Evolutionary conservation across 1,139 yeast species (phyloP).

Genomic region (Yamadazyma dendronema): DNA sequence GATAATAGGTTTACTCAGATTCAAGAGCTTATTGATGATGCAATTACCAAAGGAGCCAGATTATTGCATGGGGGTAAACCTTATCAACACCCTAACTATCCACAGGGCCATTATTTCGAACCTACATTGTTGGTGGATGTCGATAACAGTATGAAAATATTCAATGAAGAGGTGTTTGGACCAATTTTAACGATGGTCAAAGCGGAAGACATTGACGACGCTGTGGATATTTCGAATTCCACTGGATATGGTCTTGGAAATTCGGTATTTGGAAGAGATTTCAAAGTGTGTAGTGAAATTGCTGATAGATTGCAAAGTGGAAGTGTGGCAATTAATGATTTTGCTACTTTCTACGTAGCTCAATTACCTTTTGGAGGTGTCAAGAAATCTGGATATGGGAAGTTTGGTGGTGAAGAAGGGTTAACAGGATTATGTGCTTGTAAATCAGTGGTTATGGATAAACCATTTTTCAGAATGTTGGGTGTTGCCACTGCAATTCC

Average conservation of each 20-base stretch:
- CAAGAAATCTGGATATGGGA: slow-evolving; percentile 91
- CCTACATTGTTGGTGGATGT: slow-evolving; percentile 88
- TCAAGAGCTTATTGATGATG: slow-evolving; percentile 66
- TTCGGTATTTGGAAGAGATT: slow-evolving; percentile 74
- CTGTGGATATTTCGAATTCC: slow-evolving; percentile 78
- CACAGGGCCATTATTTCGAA: slow-evolving; percentile 88
- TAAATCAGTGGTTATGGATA: slow-evolving; percentile 84
- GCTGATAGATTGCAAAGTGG: slow-evolving; percentile 72
- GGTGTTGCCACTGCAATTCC: slow-evolving; percentile 81
- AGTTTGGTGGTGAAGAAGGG: slow-evolving; percentile 97
- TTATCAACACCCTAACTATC: slow-evolving; percentile 83
- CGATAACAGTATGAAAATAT: slow-evolving; percentile 71
- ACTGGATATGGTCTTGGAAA: slow-evolving; percentile 90
- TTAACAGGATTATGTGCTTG: slow-evolving; percentile 82
- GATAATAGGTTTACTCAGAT: slow-evolving; percentile 67
- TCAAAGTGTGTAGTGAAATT: slow-evolving; percentile 54
- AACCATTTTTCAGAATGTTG: slow-evolving; percentile 55
- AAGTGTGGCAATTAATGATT: slow-evolving; percentile 93
- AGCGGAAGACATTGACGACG: slow-evolving; percentile 65
- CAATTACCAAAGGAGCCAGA: slow-evolving; percentile 78
- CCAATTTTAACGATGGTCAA: slow-evolving; percentile 80
- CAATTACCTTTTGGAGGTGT: slow-evolving; percentile 96
- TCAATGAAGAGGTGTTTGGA: slow-evolving; percentile 90
- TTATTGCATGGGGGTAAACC: slow-evolving; percentile 77
- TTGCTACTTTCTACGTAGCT: slow-evolving; percentile 93